Evolutionary conservation across 1,139 yeast genomes (phyloP), one percentile per base, ranked within the genome.

Genomic region (Lodderomyces metapsilosis): DNA sequence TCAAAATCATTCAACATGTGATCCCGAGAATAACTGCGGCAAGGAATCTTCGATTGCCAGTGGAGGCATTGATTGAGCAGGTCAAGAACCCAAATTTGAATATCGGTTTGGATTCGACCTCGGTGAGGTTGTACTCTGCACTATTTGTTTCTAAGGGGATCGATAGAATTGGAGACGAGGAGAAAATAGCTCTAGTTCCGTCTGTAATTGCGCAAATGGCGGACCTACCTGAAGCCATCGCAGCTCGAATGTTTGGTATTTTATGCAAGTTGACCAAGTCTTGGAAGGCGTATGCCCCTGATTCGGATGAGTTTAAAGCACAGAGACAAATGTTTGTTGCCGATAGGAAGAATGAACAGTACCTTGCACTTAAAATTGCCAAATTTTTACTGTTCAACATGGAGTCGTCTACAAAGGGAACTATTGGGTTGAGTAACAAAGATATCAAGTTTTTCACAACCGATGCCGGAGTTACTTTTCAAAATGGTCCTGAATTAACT

Each of bases 121-220:
- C 76, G 22, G 87, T 86, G 10, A 72, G 80, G 47, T 61, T 85
- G 10, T 86, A 85, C 59, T 79, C 88, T 23, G 64, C 87, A 39
- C 57, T 86, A 43, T 83, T 87, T 49, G 68, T 83, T 0, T 74
- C 88, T 1, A 79, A 78, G 56, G 91, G 88, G 5, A 58, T 86
- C 12, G 82, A 80, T 32, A 61, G 88, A 41, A 52, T 81, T 39
- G 37, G 53, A 4, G 47, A 44, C 0, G 59, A 56, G 0, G 78
- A 74, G 38, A 59, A 63, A 45, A 43, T 46, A 1, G 52, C 49
- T 1, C 54, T 84, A 37, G 56, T 84, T 0, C 84, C 88, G 0
- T 44, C 56, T 3, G 62, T 83, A 0, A 54, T 82, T 13, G 59
- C 65, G 3, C 76, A 73, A 0, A 76, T 86, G 4, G 64, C 77